Evolutionary conservation across 139 green algal species (phyloP).

Genomic region (Chlamydomonas asymmetrica): DNA sequence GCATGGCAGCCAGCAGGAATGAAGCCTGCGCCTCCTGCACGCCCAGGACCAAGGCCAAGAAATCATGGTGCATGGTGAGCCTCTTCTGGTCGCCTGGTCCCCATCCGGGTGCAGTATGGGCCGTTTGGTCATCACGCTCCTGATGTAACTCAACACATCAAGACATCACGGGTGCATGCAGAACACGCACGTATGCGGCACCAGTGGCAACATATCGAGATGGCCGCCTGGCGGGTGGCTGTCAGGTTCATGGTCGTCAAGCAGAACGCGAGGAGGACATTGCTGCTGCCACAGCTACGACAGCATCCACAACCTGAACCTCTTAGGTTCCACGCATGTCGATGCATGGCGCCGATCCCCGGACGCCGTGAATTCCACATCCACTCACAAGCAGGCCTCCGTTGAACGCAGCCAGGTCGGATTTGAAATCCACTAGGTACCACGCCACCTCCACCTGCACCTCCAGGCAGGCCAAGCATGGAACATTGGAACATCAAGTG

Average conservation of each 20-base stretch:
- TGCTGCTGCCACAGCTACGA: background rate
- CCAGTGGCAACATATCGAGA: background rate
- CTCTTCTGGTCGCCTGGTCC: background rate
- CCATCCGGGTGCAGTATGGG: background rate
- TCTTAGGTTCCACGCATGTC: background rate
- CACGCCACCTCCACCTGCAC: conserved; percentile 52
- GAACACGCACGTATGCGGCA: background rate
- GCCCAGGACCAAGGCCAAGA: background rate
- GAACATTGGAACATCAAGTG: too few relatives aligned
- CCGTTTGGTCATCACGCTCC: background rate
- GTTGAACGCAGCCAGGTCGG: conserved; percentile 69
- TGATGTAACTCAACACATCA: background rate
- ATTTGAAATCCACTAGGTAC: conserved; percentile 61
- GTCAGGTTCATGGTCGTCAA: background rate
- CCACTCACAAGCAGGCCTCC: conserved; percentile 39
- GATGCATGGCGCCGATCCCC: background rate
- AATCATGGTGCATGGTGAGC: background rate
- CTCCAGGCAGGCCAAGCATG: too few relatives aligned
- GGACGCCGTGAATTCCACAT: background rate
- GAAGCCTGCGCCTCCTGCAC: conserved; percentile 46
- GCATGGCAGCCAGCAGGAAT: conserved; percentile 46
- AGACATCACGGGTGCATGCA: background rate
- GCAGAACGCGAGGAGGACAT: background rate
- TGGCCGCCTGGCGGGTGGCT: background rate
- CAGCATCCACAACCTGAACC: background rate